phyloP scores from a whole-genome alignment of 306 rosid genomes.

The Begonia loranthoides region DNA sequence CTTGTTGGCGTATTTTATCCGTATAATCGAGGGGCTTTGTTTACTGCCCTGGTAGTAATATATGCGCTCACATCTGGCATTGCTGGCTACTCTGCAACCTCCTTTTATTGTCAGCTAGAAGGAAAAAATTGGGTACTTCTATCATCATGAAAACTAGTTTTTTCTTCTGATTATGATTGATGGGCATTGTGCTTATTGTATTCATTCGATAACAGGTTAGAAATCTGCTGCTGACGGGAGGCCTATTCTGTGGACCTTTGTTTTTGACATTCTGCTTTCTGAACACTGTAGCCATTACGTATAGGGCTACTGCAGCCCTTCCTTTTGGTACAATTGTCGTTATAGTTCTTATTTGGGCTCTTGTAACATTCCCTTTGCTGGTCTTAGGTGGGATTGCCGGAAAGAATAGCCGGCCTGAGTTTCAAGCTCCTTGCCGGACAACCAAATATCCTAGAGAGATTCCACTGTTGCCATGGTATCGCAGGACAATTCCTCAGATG shows the following conservation, averaged over 20 bases:
- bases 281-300: conserved; percentile 83
- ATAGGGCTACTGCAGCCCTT: conserved; percentile 53
- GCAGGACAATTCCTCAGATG: conserved; percentile 89
- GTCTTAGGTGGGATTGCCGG: no score
- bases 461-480: conserved; percentile 34
- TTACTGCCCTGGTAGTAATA: conserved; percentile 63
- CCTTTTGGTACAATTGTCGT: conserved; percentile 39
- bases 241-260: conserved; percentile 85
- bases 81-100: conserved; percentile 48
- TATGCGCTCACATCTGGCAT: conserved; percentile 43
- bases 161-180: conserved; percentile 14
- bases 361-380: no score
- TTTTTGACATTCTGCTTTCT: conserved; percentile 85
- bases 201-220: conserved; percentile 29
- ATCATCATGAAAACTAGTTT: neutral
- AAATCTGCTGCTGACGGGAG: conserved; percentile 69
- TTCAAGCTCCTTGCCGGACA: no score
- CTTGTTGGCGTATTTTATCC: conserved; percentile 71
- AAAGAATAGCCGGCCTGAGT: no score
- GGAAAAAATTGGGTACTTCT: conserved; percentile 67
- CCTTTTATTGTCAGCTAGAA: conserved; percentile 82
- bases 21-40: conserved; percentile 15
- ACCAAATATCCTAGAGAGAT: neutral
- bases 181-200: neutral
- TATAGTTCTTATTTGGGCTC: conserved; percentile 13